A percentile compares a stretch with the other conserved stretches of the same genome.
Evolutionary conservation across 2,329 filamentous ascomycete genomes (phyloP).

Genomic region (Fusarium abutilonis): DNA sequence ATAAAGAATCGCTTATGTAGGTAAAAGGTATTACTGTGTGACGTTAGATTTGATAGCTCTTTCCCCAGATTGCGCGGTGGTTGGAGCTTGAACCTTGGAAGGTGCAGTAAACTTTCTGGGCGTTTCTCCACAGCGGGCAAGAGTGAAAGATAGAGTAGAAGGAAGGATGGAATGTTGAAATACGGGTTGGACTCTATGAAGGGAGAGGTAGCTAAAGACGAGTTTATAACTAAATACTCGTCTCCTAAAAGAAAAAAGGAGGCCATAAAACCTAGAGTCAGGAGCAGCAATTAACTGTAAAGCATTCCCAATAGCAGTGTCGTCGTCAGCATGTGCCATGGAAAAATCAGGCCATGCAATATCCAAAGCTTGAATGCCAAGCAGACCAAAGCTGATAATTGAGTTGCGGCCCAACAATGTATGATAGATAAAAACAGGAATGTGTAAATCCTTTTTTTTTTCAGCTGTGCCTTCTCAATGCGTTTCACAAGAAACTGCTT

Average conservation of each 20-base stretch:
- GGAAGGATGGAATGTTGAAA: not conserved
- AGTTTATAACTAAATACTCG: not conserved
- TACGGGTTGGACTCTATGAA: not conserved
- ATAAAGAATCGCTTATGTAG: not conserved
- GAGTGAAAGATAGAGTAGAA: slow-evolving; percentile 3
- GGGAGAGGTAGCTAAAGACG: no score
- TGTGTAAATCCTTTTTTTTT: not conserved
- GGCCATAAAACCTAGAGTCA: not conserved
- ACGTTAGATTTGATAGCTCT: slow-evolving; percentile 15
- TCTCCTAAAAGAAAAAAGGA: not conserved
- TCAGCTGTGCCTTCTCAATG: not conserved
- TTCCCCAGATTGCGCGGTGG: slow-evolving; percentile 33
- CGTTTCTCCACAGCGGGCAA: slow-evolving; percentile 36
- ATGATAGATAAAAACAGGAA: not conserved
- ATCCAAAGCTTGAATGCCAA: slow-evolving; percentile 40
- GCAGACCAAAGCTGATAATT: slow-evolving; percentile 29
- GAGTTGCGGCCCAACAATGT: slow-evolving; percentile 15
- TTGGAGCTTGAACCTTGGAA: slow-evolving; percentile 28
- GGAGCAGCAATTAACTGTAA: not conserved
- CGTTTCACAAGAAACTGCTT: not conserved
- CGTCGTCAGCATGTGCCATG: slow-evolving; percentile 38
- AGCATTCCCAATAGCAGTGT: slow-evolving; percentile 27
- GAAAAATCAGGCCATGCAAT: slow-evolving; percentile 43
- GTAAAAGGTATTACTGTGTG: not conserved
- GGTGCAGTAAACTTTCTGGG: slow-evolving; percentile 22